Evolutionary conservation across 306 rosid genomes (phyloP), one percentile per base, ranked within the genome.

Genomic region (Senna siamea): DNA sequence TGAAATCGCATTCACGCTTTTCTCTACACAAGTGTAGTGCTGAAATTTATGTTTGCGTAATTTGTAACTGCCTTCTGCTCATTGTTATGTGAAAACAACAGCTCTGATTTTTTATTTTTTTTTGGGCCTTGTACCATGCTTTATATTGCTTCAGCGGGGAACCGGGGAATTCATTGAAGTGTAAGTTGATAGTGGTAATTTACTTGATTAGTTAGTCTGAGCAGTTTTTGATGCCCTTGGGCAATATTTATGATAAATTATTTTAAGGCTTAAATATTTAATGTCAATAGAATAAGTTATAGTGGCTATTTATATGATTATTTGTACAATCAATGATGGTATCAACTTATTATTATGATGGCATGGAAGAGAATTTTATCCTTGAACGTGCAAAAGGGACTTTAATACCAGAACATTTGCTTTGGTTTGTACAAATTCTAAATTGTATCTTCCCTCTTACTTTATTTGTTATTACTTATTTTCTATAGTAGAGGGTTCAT

Each of bases 111-210:
- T 19, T 11, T 8, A 12, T 11, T 12, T 66, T 40, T 6, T 58
- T 58, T 9, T 26, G 13, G 5, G n/a, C n/a, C n/a, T n/a, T n/a
- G 52, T 69, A 17, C 57, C 2, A 30, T 76, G 51, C 26, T 68
- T 57, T 77, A 14, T 53, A 51, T 66, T 68, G 11, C 64, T 32
- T 68, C 64, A 47, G 26, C 30, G 30, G 46, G 64, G 66, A n/a
- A 41, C 11, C 47, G 2, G 5, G 54, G 50, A 59, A 60, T 64
- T 58, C 56, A 2, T 18, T 19, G 57, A 23, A 18, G 13, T 52
- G 57, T 18, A 52, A 52, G 17, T 13, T 44, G 51, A 44, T 13
- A 47, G 37, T 44, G 65, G 54, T 38, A n/a, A 23, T 52, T 67
- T 56, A 77, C 30, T 56, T 37, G 4, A 46, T 51, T 50, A 18